Evolutionary conservation across 2,329 filamentous ascomycete species (phyloP).

Genomic region (Botryotinia globosa): DNA sequence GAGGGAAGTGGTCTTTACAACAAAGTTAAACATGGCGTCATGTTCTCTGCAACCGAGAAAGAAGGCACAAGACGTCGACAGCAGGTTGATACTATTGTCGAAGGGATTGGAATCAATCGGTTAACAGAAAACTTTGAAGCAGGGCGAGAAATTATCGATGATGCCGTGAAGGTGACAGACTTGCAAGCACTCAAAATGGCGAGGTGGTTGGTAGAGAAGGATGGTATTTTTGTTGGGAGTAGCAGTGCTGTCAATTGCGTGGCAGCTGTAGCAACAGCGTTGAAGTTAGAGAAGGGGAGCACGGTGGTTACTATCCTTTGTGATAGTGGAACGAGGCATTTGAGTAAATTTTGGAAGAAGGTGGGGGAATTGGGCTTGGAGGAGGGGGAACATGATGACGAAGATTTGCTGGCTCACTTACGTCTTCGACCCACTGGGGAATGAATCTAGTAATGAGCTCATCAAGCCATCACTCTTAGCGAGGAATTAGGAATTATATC

Average conservation of each 20-base stretch:
- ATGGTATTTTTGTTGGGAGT: slow-evolving; percentile 91
- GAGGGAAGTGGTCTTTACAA: slow-evolving; percentile 93
- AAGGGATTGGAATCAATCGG: slow-evolving; percentile 93
- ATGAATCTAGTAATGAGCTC: not conserved
- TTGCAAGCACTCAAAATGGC: slow-evolving; percentile 90
- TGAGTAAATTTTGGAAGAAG: slow-evolving; percentile 82
- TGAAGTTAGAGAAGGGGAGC: slow-evolving; percentile 57
- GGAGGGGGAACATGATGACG: slow-evolving; percentile 47
- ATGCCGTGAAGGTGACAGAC: slow-evolving; percentile 85
- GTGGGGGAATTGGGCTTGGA: slow-evolving; percentile 67
- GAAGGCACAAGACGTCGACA: slow-evolving; percentile 86
- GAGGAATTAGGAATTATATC: not conserved
- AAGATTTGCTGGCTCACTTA: slow-evolving; percentile 46
- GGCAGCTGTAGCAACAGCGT: slow-evolving; percentile 68
- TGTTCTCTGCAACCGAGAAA: slow-evolving; percentile 85
- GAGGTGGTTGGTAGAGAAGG: slow-evolving; percentile 91
- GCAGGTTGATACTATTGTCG: slow-evolving; percentile 94
- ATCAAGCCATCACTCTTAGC: not conserved
- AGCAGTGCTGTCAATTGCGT: slow-evolving; percentile 97
- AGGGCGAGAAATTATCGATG: slow-evolving; percentile 81
- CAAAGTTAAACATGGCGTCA: slow-evolving; percentile 86
- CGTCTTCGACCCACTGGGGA: not conserved
- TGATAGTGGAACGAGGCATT: slow-evolving; percentile 76
- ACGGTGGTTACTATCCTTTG: slow-evolving; percentile 80
- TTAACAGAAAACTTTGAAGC: slow-evolving; percentile 92